Conservation (phyloP, 495 filamentous ascomycete genomes). For the Oleoguttula mirabilis region DNA sequence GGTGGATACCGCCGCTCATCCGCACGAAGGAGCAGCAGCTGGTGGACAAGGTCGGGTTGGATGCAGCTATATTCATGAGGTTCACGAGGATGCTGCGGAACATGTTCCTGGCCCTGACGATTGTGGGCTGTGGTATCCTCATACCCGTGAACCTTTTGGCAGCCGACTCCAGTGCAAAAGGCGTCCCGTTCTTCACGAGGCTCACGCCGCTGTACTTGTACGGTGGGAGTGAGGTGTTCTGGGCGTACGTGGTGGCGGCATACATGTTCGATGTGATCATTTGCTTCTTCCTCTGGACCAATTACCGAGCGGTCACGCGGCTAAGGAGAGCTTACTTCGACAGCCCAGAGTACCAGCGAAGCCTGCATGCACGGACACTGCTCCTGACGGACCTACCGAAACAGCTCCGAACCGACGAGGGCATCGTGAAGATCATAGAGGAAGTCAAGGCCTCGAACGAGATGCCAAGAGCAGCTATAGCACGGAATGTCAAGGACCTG, state of each 20-base stretch:
- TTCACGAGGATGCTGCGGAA: conserved; percentile 87
- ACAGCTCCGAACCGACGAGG: conserved; percentile 64
- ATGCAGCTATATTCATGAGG: conserved; percentile 80
- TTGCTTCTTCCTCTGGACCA: conserved; percentile 75
- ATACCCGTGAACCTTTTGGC: conserved; percentile 69
- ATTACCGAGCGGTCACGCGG: conserved; percentile 60
- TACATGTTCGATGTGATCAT: conserved; percentile 69
- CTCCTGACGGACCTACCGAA: conserved; percentile 87
- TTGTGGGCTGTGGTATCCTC: conserved; percentile 66
- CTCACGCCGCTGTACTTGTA: conserved; percentile 49
- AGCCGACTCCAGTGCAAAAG: conserved; percentile 23
- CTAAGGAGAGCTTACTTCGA: conserved; percentile 72
- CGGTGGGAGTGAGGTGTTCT: conserved; percentile 43
- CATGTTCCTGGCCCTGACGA: conserved; percentile 60
- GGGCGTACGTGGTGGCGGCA: conserved; percentile 72
- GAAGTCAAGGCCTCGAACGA: conserved; percentile 60
- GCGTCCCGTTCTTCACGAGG: conserved; percentile 31
- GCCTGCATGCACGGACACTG: conserved; percentile 77
- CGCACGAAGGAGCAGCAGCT: conserved; percentile 62
- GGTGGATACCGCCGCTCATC: conserved; percentile 72
- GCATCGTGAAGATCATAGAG: conserved; percentile 69
- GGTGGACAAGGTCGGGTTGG: conserved; percentile 69
- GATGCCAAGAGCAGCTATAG: conserved; percentile 68
- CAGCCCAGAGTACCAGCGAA: conserved; percentile 77
- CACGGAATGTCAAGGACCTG: conserved; percentile 79